A percentile compares a stretch with the other conserved stretches of the same genome.
Conservation (phyloP, 768 basidiomycete species). For the Royoungia palumana region DNA sequence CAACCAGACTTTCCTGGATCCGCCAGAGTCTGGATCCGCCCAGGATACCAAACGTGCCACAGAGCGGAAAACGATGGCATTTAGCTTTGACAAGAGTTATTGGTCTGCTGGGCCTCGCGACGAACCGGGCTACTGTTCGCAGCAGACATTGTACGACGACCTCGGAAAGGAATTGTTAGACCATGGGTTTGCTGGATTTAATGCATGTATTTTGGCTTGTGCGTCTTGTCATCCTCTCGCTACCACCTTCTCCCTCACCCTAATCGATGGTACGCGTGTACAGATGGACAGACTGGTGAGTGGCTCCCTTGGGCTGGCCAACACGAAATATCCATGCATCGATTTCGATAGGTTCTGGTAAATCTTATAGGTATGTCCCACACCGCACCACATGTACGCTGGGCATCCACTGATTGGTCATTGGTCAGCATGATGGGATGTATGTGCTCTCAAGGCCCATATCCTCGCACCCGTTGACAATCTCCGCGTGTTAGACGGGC, state of each 20-base stretch:
- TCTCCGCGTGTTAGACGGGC: conserved; percentile 59
- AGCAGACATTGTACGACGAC: conserved; percentile 93
- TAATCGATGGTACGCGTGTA: background rate
- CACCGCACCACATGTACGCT: background rate
- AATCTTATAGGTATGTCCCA: conserved; percentile 77
- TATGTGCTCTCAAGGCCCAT: conserved; percentile 41
- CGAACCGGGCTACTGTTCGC: conserved; percentile 88
- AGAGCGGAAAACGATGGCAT: conserved; percentile 85
- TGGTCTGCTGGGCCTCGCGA: conserved; percentile 92
- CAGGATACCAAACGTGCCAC: conserved; percentile 78
- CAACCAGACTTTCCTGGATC: conserved; percentile 89
- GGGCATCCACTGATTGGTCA: conserved; percentile 4
- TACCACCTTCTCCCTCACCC: background rate
- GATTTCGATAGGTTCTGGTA: conserved; percentile 67
- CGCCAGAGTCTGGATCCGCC: conserved; percentile 71
- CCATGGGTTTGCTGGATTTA: conserved; percentile 94
- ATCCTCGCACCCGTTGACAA: conserved; percentile 4
- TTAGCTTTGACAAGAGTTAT: conserved; percentile 97
- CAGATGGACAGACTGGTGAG: conserved; percentile 85
- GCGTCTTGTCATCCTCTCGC: conserved; percentile 39
- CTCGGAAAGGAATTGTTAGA: conserved; percentile 91
- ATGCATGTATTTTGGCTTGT: conserved; percentile 99
- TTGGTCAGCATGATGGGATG: conserved; percentile 87
- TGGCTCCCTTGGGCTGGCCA: conserved; percentile 2
- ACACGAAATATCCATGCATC: conserved; percentile 4